A percentile compares a stretch with the other conserved stretches of the same genome.
Evolutionary conservation across 2,329 filamentous ascomycete genomes (phyloP).

Genomic region (Madurella fahalii): DNA sequence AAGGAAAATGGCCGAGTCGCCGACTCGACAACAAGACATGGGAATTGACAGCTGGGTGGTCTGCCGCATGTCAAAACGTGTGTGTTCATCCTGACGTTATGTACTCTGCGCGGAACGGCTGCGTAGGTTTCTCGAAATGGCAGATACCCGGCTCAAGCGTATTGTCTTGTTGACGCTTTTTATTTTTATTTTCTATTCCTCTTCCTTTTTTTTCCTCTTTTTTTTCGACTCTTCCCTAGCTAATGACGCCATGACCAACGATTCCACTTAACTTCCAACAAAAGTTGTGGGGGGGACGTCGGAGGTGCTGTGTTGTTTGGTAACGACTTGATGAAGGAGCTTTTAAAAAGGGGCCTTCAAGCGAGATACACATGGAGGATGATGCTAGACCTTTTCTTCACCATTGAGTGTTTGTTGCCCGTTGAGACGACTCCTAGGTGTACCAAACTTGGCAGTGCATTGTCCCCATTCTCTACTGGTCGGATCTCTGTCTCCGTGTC

Average conservation of each 20-base stretch:
- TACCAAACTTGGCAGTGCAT: neutral
- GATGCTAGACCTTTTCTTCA: slow-evolving; percentile 5
- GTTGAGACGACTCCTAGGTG: neutral
- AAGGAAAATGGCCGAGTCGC: neutral
- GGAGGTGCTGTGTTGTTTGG: slow-evolving; percentile 9
- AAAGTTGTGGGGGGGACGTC: slow-evolving; percentile 1
- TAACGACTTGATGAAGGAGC: slow-evolving; percentile 19
- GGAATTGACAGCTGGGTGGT: neutral
- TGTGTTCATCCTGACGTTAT: neutral
- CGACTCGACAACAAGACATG: neutral
- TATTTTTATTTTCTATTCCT: neutral
- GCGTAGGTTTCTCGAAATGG: neutral
- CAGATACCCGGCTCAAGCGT: neutral
- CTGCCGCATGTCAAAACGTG: neutral
- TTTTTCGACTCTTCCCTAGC: slow-evolving; percentile 10
- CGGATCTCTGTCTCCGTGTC: neutral
- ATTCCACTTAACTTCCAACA: slow-evolving; percentile 7
- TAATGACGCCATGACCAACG: slow-evolving; percentile 23
- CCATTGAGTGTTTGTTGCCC: neutral
- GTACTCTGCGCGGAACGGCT: neutral
- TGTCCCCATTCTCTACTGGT: neutral
- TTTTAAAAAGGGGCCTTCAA: slow-evolving; percentile 9
- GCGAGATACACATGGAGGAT: slow-evolving; percentile 11
- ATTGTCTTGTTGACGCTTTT: neutral
- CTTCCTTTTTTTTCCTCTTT: slow-evolving; percentile 8